A percentile compares a stretch with the other conserved stretches of the same genome.
phyloP scores from a whole-genome alignment of 2,329 filamentous ascomycete species.

The Exophiala oligosperma region DNA sequence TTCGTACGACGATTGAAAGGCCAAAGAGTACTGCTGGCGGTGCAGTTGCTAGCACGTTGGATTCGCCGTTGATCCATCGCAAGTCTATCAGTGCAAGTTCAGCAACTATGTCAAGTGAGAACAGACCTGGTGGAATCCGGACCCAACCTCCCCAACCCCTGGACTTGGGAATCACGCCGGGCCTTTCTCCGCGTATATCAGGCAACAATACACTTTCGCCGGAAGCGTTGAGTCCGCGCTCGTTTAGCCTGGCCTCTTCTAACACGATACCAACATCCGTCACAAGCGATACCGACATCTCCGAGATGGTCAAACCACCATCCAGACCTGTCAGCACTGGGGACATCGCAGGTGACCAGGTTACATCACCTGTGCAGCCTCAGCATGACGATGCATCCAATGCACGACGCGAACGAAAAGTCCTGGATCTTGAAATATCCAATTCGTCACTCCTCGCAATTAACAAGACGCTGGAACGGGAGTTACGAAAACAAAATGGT shows the following conservation, averaged over 20 bases:
- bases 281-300: constrained; percentile 20
- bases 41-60: background rate
- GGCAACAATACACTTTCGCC: constrained; percentile 17
- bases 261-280: constrained; percentile 24
- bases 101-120: constrained; percentile 3
- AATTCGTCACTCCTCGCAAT: constrained; percentile 95
- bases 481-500: constrained; percentile 85
- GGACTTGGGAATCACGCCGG: constrained; percentile 7
- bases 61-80: constrained; percentile 8
- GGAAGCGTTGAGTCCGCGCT: constrained; percentile 25
- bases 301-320: constrained; percentile 11
- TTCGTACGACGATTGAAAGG: constrained; percentile 9
- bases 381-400: constrained; percentile 73
- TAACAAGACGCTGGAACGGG: constrained; percentile 86
- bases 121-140: constrained; percentile 4
- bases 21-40: constrained; percentile 14
- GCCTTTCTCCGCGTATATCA: constrained; percentile 7
- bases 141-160: constrained; percentile 13
- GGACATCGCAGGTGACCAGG: constrained; percentile 35
- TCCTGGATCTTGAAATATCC: constrained; percentile 92
- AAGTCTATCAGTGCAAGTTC: constrained; percentile 28
- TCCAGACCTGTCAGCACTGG: background rate
- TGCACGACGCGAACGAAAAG: constrained; percentile 87
- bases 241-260: constrained; percentile 25
- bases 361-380: constrained; percentile 29